Conservation (phyloP, 495 filamentous ascomycete species). For the Penicillium fimorum region DNA sequence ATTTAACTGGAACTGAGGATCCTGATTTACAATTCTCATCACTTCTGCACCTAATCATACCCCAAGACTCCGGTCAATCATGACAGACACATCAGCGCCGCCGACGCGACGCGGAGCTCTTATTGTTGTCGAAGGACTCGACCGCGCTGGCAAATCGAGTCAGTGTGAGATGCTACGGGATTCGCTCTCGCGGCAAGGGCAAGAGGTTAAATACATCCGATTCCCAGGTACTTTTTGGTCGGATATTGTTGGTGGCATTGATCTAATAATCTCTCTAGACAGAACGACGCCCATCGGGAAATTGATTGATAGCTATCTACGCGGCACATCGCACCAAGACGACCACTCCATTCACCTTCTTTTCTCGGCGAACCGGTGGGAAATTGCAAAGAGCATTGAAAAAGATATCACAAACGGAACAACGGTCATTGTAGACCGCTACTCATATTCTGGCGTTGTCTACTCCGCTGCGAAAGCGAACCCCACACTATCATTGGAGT, state of each 20-base stretch:
- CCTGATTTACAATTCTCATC: not conserved
- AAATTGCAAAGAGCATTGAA: conserved; percentile 66
- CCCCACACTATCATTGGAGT: conserved; percentile 63
- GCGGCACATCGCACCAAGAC: conserved; percentile 68
- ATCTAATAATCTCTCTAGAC: conserved; percentile 51
- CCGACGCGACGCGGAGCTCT: conserved; percentile 63
- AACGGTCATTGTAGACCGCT: conserved; percentile 85
- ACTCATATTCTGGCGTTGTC: conserved; percentile 89
- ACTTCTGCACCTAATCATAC: not conserved
- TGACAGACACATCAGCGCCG: conserved; percentile 17
- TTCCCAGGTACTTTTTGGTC: conserved; percentile 71
- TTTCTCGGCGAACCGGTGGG: conserved; percentile 97
- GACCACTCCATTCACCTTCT: conserved; percentile 94
- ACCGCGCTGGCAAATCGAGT: conserved; percentile 93
- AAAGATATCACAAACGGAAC: conserved; percentile 59
- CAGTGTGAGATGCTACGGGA: conserved; percentile 75
- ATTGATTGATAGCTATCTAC: conserved; percentile 86
- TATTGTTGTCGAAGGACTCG: conserved; percentile 89
- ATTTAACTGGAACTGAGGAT: not conserved
- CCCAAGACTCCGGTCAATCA: conserved; percentile 3
- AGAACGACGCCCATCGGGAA: conserved; percentile 84
- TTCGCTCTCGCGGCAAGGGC: conserved; percentile 59
- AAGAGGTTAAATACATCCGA: conserved; percentile 68
- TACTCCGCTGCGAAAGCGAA: conserved; percentile 93
- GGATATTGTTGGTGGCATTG: not conserved